Evolutionary conservation across 805 yeast species (phyloP), one percentile per base, ranked within the genome.

Genomic region (Dipodascus geniculatus): DNA sequence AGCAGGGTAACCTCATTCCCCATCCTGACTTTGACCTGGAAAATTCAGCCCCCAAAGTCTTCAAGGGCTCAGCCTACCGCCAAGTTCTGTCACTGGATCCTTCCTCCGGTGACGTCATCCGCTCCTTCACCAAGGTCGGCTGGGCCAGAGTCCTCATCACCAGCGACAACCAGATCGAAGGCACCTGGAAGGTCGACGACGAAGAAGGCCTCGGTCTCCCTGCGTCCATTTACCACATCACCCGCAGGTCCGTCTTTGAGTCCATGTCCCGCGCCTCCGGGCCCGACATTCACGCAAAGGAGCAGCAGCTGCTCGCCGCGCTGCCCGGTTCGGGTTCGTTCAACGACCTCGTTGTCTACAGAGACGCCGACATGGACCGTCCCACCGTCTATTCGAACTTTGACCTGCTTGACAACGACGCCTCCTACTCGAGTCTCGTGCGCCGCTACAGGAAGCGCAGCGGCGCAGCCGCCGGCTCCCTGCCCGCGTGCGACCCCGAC

Each of bases 141-240:
- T 65, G 67, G 68, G 67, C 70, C 14, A 59, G 70, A 17, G 51
- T 65, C 14, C 55, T 60, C 2, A 58, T 65, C 23, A 53, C 53
- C 50, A 42, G 57, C 24, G 28, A 47, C 16, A 60, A 61, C 14
- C 48, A 48, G 3, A 48, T 63, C 6, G 55, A 59, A 33, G 70
- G 69, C 16, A 53, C 66, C 1, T 67, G 68, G 65, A 58, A 58
- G 48, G 68, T 65, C 2, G 65, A 64, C 51, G 69, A 65, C 48
- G 65, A 62, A 51, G 53, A 48, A 9, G 61, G 61, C 1, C 61
- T 65, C 8, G 69, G 69, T 9, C 60, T 62, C 23, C 63, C 66
- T 0, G 48, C 61, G 1, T 52, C 68, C 1, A 53, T 62, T 2
- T 65, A 65, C 50, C 66, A 63, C 23, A 42, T 65, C 16, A 57